A percentile compares a stretch with the other conserved stretches of the same genome.
Evolutionary conservation across 2,329 filamentous ascomycete genomes (phyloP).

Genomic region (Aschersonia sp.): DNA sequence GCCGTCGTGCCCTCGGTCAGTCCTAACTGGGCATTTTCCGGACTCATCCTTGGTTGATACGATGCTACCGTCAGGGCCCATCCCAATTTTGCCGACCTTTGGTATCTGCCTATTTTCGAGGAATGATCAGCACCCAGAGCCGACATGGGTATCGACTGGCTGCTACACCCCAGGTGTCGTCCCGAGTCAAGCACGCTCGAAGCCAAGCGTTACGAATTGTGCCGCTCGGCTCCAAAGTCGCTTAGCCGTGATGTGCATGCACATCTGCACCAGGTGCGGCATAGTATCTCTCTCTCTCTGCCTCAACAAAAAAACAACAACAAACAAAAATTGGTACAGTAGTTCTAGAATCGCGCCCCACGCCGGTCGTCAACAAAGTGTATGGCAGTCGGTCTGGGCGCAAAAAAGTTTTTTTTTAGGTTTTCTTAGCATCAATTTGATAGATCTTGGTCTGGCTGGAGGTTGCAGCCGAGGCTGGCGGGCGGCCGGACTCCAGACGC

Average conservation of each 20-base stretch:
- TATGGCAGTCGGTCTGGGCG: not conserved
- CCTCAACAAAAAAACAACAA: no score
- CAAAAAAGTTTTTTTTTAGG: not conserved
- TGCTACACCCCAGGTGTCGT: not conserved
- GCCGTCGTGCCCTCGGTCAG: not conserved
- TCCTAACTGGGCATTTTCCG: not conserved
- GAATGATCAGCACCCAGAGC: not conserved
- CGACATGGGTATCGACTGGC: not conserved
- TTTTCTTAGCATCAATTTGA: not conserved
- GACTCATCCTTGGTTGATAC: not conserved
- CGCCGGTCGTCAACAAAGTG: no score
- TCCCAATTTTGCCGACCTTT: not conserved
- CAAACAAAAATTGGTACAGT: no score
- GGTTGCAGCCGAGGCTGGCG: not conserved
- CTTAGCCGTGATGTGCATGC: not conserved
- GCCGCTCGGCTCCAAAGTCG: not conserved
- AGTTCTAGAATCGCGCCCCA: no score
- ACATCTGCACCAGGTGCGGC: not conserved
- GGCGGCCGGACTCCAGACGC: not conserved
- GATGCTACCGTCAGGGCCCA: not conserved
- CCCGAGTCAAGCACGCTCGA: not conserved
- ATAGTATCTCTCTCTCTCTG: no score
- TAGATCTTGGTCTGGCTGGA: not conserved
- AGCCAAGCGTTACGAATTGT: not conserved
- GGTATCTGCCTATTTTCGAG: not conserved